phyloP scores from a whole-genome alignment of 352 stramenopile genomes.

The Bremia lactucae region DNA sequence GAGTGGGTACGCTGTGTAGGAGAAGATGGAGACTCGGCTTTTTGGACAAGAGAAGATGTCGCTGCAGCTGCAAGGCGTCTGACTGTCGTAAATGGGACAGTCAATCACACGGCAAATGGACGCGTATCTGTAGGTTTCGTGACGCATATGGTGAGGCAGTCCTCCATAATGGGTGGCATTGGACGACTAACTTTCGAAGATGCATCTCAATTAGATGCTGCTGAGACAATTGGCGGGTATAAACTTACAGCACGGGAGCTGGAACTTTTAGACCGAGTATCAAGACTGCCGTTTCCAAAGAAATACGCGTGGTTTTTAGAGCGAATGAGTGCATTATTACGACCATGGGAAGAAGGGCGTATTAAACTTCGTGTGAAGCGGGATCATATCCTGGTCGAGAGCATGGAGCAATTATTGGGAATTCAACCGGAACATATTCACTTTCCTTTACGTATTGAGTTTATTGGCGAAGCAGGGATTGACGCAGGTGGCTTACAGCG shows the following conservation, averaged over 20 bases:
- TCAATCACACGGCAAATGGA: not conserved
- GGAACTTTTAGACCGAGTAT: constrained; percentile 52
- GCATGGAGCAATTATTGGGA: constrained; percentile 69
- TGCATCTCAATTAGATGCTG: constrained; percentile 41
- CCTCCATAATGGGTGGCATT: constrained; percentile 40
- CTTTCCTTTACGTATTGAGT: constrained; percentile 80
- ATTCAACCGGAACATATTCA: constrained; percentile 68
- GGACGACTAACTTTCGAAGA: constrained; percentile 60
- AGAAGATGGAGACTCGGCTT: constrained; percentile 43
- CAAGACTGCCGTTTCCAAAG: constrained; percentile 53
- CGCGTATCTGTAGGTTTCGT: constrained; percentile 61
- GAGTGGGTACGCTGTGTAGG: constrained; percentile 67
- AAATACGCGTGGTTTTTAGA: constrained; percentile 84
- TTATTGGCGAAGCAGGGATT: constrained; percentile 68
- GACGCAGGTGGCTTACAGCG: constrained; percentile 67
- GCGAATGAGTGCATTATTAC: constrained; percentile 47
- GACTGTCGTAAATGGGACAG: constrained; percentile 9
- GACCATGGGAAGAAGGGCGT: constrained; percentile 70
- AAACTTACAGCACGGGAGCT: constrained; percentile 42
- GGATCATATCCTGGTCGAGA: constrained; percentile 66
- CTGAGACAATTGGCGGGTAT: constrained; percentile 56
- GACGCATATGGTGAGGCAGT: constrained; percentile 50
- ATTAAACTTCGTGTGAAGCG: constrained; percentile 72
- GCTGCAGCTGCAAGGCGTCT: constrained; percentile 13
- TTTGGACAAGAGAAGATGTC: constrained; percentile 59